Evolutionary conservation across 164 flowering plant genomes (phyloP), one percentile per base, ranked within the genome.

Genomic region (Magnolia changhungtana): DNA sequence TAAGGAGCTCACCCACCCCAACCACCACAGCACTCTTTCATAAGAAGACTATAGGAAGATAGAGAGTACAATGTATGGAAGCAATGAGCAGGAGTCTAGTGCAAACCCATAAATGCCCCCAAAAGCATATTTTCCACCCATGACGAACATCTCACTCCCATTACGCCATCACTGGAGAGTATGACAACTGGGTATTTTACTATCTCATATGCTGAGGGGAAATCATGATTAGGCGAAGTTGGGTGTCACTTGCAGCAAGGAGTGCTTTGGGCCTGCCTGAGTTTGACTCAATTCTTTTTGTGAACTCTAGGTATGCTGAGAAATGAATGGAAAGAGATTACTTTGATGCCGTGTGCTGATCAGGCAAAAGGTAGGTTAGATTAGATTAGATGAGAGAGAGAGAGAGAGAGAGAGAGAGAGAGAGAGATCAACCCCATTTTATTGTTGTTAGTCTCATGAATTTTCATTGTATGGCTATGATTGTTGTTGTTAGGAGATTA

Each of bases 181-280:
- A 75, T 84, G 2, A 79, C 89, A 4, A 52, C 80, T 5, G 96
- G 91, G 9, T 90, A 87, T 61, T 73, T 91, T 72, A 74, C 91
- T 50, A 84, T 91, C 72, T 86, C 93, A 67, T 77, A 84, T 1
- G 80, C 83, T n/a, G 59, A 78, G 50, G 55, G 63, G 19, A 49
- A 11, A 31, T 69, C 55, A 52, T 21, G 73, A 5, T 69, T 19
- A 51, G 67, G 55, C 51, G 63, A 16, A 18, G 9, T 27, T 11
- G 8, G 14, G 63, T 3, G 24, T 23, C 24, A 29, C 50, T 16
- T 75, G 51, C 77, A 67, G 50, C 77, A 75, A 23, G 74, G 63
- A 67, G 51, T 58, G 64, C 14, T 76, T 59, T 76, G 49, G 70
- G 78, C 74, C 3, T 76, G 31, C 64, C n/a, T 76, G 69, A 68